phyloP scores from a whole-genome alignment of 495 filamentous ascomycete species.

The Pseudotulostoma volvatum region DNA sequence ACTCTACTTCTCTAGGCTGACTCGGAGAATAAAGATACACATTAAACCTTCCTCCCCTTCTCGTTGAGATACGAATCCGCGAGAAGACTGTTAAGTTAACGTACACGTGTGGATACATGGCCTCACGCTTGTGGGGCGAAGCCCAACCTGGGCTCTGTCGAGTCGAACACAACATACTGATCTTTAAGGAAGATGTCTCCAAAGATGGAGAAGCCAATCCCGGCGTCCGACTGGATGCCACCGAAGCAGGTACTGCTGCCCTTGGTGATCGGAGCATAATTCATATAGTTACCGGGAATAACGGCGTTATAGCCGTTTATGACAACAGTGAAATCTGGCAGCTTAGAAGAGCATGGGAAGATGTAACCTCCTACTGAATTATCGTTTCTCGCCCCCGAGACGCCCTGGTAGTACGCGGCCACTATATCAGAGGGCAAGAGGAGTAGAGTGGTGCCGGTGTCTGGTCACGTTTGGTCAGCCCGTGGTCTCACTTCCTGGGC shows the following conservation, averaged over 20 bases:
- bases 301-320: conserved; percentile 35
- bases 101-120: no score
- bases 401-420: conserved; percentile 43
- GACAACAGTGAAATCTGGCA: conserved; percentile 46
- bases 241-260: conserved; percentile 42
- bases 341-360: conserved; percentile 44
- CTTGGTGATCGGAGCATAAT: conserved; percentile 24
- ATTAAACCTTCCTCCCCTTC: no score
- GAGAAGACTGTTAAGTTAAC: no score
- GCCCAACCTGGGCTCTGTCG: background rate
- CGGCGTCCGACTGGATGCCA: conserved; percentile 44
- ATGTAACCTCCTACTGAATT: conserved; percentile 41
- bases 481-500: background rate
- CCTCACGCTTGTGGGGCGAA: conserved; percentile 5
- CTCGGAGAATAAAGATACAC: no score
- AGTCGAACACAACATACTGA: conserved; percentile 61
- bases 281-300: conserved; percentile 39
- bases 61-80: no score
- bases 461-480: conserved; percentile 1
- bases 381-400: conserved; percentile 34
- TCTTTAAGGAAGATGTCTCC: conserved; percentile 69
- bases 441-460: conserved; percentile 60
- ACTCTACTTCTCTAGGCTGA: no score
- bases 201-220: conserved; percentile 51
- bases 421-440: conserved; percentile 42